Evolutionary conservation across 2,329 filamentous ascomycete genomes (phyloP).

Genomic region (Venturiaceae sp.): DNA sequence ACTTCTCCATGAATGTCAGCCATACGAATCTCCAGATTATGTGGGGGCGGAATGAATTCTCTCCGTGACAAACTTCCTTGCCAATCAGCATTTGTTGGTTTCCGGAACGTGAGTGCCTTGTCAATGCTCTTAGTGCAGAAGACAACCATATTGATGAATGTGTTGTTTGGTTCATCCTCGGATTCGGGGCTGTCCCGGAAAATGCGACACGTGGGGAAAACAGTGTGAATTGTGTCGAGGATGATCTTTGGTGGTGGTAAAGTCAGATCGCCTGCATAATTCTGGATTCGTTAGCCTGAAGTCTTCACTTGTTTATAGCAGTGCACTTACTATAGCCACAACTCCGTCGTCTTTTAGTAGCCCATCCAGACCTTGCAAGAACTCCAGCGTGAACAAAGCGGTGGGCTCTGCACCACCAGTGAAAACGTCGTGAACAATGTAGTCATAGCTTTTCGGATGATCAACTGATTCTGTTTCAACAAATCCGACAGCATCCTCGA

Average conservation of each 20-base stretch:
- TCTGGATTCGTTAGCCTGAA: conserved; percentile 40
- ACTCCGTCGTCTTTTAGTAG: conserved; percentile 71
- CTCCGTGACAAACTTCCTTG: conserved; percentile 61
- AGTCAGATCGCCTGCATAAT: conserved; percentile 84
- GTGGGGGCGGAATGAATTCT: conserved; percentile 60
- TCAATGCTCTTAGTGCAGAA: conserved; percentile 67
- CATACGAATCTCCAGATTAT: conserved; percentile 51
- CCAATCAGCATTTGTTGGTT: conserved; percentile 54
- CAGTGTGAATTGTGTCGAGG: conserved; percentile 67
- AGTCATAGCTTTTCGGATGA: conserved; percentile 55
- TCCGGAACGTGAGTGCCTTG: conserved; percentile 53
- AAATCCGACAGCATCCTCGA: conserved; percentile 73
- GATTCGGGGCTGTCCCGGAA: conserved; percentile 60
- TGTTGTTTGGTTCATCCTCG: conserved; percentile 44
- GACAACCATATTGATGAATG: conserved; percentile 93
- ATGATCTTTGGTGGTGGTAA: conserved; percentile 69
- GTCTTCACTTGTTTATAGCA: background rate
- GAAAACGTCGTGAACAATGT: conserved; percentile 96
- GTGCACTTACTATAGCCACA: conserved; percentile 67
- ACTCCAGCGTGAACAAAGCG: conserved; percentile 77
- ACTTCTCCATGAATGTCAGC: conserved; percentile 28
- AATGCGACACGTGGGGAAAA: conserved; percentile 85
- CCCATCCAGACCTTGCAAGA: conserved; percentile 59
- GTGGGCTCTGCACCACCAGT: conserved; percentile 91
- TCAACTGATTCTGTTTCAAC: conserved; percentile 42